Percentiles rank a stretch among this genome's conserved stretches.
Evolutionary conservation across 2,329 filamentous ascomycete genomes (phyloP).

Genomic region (Rutstroemia sp.): DNA sequence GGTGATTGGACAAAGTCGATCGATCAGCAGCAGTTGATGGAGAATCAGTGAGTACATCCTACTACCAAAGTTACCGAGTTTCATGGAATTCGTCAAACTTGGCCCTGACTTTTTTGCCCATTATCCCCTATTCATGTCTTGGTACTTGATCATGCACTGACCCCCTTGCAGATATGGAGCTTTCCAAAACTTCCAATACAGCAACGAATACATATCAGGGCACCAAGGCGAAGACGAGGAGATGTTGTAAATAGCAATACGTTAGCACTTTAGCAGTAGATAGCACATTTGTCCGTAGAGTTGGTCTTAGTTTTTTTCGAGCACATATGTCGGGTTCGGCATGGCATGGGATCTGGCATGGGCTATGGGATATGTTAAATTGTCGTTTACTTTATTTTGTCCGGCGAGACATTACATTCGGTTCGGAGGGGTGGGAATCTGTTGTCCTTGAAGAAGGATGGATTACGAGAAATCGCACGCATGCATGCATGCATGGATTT

Average conservation of each 20-base stretch:
- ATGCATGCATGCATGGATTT: slow-evolving; percentile 9
- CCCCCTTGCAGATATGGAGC: slow-evolving; percentile 17
- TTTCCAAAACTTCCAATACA: slow-evolving; percentile 20
- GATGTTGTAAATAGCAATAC: slow-evolving; percentile 28
- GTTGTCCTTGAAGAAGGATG: background rate
- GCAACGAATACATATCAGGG: slow-evolving; percentile 14
- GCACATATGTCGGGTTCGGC: background rate
- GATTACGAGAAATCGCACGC: background rate
- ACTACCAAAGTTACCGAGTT: too few species aligned
- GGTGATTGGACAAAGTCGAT: slow-evolving; percentile 20
- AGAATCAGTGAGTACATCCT: slow-evolving; percentile 22
- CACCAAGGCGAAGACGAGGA: slow-evolving; percentile 27
- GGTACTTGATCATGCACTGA: background rate
- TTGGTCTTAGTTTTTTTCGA: slow-evolving; percentile 6
- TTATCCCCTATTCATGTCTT: background rate
- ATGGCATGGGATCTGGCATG: background rate
- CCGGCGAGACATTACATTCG: background rate
- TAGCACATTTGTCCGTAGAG: slow-evolving; percentile 16
- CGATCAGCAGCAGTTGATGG: slow-evolving; percentile 25
- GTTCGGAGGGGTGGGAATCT: background rate
- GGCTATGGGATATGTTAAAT: slow-evolving; percentile 1
- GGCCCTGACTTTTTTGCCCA: background rate
- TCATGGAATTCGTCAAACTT: too few species aligned
- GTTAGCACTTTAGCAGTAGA: slow-evolving; percentile 16
- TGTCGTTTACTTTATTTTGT: slow-evolving; percentile 2